These are phyloP conservation scores for Colletotrichum sidae DNA, from an alignment of 2,329 filamentous ascomycete species.

Conservation along the genomic window DNA sequence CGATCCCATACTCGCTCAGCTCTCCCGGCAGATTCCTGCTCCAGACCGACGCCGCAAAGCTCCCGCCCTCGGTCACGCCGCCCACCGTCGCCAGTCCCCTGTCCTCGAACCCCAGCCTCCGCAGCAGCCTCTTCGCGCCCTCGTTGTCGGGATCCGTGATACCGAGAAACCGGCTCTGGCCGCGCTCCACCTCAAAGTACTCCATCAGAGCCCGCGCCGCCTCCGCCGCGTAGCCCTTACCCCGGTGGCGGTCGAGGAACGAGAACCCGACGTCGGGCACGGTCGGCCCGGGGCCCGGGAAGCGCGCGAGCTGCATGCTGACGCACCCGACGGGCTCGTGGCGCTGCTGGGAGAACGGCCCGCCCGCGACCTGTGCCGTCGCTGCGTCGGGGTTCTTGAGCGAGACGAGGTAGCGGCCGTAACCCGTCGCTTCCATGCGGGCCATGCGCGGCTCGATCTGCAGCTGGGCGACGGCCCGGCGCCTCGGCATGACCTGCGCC, in stretches of 20 bases:
- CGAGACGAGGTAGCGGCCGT: conserved; percentile 9
- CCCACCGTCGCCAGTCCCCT: conserved; percentile 1
- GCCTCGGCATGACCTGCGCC: conserved; percentile 1
- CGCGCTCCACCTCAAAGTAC: conserved; percentile 2
- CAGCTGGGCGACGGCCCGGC: conserved; percentile 4
- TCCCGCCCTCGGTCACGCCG: not conserved
- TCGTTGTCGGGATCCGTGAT: not conserved
- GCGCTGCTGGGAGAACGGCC: not conserved
- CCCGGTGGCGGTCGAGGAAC: conserved; percentile 14
- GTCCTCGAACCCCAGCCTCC: conserved; percentile 6
- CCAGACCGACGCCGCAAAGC: not conserved
- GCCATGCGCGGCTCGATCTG: conserved; percentile 11
- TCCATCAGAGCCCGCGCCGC: conserved; percentile 1
- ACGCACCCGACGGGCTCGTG: conserved; percentile 7
- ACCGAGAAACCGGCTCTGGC: conserved; percentile 4
- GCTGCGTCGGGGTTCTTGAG: not conserved
- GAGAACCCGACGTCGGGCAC: conserved; percentile 9
- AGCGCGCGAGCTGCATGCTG: conserved; percentile 6
- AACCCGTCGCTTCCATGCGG: conserved; percentile 2
- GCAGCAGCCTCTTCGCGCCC: conserved; percentile 6
- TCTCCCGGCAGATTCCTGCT: not conserved
- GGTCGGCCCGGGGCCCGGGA: conserved; percentile 8
- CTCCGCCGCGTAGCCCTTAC: conserved; percentile 6
- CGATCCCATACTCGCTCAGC: too few relatives aligned
- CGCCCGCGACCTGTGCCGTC: not conserved